A percentile compares a stretch with the other conserved stretches of the same genome.
phyloP scores from a whole-genome alignment of 805 yeast species.

The Pichia nanzhaoensis region DNA sequence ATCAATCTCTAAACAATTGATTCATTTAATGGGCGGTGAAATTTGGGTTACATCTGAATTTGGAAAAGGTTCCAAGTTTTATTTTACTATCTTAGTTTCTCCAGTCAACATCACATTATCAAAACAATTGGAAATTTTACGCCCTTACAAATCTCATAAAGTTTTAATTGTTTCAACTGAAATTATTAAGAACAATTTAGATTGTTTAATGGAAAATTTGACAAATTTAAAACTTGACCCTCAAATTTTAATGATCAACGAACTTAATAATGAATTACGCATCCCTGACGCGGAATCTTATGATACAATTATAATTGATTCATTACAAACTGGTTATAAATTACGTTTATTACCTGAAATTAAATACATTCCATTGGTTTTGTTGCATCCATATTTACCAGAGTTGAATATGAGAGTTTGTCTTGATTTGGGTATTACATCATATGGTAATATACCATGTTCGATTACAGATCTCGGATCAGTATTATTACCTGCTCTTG shows the following conservation, averaged over 20 bases:
- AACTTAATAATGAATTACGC: constrained; percentile 47
- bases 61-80: constrained; percentile 78
- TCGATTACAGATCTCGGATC: constrained; percentile 75
- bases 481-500: constrained; percentile 77
- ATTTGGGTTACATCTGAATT: constrained; percentile 83
- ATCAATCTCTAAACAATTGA: constrained; percentile 79
- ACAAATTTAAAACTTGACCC: constrained; percentile 55
- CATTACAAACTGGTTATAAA: constrained; percentile 64
- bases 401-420: constrained; percentile 75
- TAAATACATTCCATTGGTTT: constrained; percentile 78
- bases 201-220: constrained; percentile 46
- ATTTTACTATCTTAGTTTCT: constrained; percentile 73
- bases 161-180: constrained; percentile 65
- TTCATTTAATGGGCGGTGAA: constrained; percentile 89
- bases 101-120: constrained; percentile 59
- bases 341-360: constrained; percentile 67
- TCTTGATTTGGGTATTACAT: constrained; percentile 77
- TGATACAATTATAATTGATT: constrained; percentile 79
- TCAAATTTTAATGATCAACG: constrained; percentile 37
- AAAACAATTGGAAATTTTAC: constrained; percentile 59
- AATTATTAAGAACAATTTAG: constrained; percentile 44
- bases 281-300: constrained; percentile 52
- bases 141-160: constrained; percentile 66
- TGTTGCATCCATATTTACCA: constrained; percentile 69
- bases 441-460: constrained; percentile 86